These are phyloP conservation scores for Rhododendron williamsianum DNA, from an alignment of 148 eudicot genomes.

Conservation along the genomic window DNA sequence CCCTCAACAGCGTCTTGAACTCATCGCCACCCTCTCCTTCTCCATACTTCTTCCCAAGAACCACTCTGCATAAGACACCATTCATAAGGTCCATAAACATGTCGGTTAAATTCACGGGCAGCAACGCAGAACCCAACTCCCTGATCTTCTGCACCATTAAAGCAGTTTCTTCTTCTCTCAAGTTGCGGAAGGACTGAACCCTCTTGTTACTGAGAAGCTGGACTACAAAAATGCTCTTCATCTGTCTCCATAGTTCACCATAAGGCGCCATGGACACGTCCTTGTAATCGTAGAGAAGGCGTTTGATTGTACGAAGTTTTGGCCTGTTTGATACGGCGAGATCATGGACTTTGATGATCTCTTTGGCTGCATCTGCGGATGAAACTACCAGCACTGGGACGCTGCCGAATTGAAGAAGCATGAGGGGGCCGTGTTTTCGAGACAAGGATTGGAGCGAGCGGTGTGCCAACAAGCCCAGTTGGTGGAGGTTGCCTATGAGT, in stretches of 20 bases:
- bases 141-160: neutral
- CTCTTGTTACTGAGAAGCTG: constrained; percentile 3
- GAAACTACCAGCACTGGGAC: constrained; percentile 30
- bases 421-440: constrained; percentile 23
- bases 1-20: neutral
- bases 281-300: neutral
- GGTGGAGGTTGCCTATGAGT: constrained; percentile 14
- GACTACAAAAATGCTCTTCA: neutral
- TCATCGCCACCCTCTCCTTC: neutral
- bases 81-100: neutral
- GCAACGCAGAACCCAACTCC: neutral
- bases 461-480: constrained; percentile 3
- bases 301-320: neutral
- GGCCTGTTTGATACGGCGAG: constrained; percentile 23
- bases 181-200: neutral
- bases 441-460: constrained; percentile 10
- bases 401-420: constrained; percentile 29
- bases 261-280: neutral
- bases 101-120: neutral
- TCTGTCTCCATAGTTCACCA: neutral
- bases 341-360: constrained; percentile 34
- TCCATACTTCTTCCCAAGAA: neutral
- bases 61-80: neutral
- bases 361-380: constrained; percentile 7
- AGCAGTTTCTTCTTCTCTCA: neutral